phyloP scores from a whole-genome alignment of 1,284 basidiomycete genomes.

The Cutaneotrichosporon mucoides region DNA sequence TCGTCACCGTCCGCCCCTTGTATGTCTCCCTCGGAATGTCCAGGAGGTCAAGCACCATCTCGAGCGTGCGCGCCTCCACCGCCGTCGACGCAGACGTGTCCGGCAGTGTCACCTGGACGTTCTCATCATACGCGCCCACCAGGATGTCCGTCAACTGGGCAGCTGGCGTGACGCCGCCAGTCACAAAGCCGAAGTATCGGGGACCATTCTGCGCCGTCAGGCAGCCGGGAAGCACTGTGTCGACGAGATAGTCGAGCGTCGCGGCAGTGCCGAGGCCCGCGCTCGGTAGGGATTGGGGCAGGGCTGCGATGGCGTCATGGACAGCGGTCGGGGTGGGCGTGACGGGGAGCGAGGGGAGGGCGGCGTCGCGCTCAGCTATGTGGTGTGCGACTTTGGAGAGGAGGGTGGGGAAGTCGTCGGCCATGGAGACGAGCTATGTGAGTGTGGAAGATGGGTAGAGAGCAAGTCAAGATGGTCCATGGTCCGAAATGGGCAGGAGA shows the following conservation, averaged over 20 bases:
- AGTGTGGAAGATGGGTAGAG: no score
- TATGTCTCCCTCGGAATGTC: conserved; percentile 42
- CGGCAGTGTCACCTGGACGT: conserved; percentile 52
- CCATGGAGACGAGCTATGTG: neutral
- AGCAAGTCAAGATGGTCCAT: no score
- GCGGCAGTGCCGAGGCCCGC: conserved; percentile 37
- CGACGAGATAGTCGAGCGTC: conserved; percentile 34
- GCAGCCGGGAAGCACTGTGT: conserved; percentile 44
- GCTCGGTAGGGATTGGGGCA: conserved; percentile 33
- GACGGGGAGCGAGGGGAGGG: conserved; percentile 25
- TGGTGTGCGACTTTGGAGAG: conserved; percentile 25
- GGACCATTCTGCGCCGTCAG: conserved; percentile 49
- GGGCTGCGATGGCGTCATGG: conserved; percentile 20
- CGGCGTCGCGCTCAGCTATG: conserved; percentile 22
- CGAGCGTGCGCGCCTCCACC: conserved; percentile 49
- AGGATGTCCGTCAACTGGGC: conserved; percentile 51
- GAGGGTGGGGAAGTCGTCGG: conserved; percentile 18
- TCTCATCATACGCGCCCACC: conserved; percentile 49
- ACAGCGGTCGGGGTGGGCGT: conserved; percentile 20
- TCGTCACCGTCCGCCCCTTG: conserved; percentile 51
- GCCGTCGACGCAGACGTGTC: conserved; percentile 48
- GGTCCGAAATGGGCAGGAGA: no score
- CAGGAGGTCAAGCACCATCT: conserved; percentile 51
- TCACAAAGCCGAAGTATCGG: conserved; percentile 55
- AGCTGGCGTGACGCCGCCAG: conserved; percentile 50